Evolutionary conservation across 108 stramenopile genomes (phyloP).

Genomic region (Cyclotella baltica): DNA sequence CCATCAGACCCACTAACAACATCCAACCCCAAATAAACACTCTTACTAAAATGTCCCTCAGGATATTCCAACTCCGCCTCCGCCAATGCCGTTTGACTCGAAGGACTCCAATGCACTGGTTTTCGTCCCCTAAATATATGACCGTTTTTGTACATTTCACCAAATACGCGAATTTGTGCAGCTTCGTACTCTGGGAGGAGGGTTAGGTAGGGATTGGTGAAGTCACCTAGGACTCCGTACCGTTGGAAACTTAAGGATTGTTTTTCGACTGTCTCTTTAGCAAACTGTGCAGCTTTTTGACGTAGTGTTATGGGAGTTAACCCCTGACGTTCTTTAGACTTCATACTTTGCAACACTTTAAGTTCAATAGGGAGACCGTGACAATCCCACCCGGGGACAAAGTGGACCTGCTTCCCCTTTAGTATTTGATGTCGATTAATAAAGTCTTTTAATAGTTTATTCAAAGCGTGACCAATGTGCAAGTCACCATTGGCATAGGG

Average conservation of each 20-base stretch:
- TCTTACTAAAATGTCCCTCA: conserved; percentile 91
- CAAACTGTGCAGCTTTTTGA: conserved; percentile 90
- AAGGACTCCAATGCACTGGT: conserved; percentile 99
- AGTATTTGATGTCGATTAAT: conserved; percentile 96
- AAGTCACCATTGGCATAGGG: conserved; percentile 99
- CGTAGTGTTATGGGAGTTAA: conserved; percentile 88
- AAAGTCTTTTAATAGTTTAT: conserved; percentile 98
- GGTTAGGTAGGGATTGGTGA: conserved; percentile 96
- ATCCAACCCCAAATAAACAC: conserved; percentile 92
- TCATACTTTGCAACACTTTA: conserved; percentile 96
- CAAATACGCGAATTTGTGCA: conserved; percentile 96
- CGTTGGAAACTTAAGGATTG: conserved; percentile 91
- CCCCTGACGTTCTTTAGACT: conserved; percentile 80
- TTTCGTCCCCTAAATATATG: conserved; percentile 97
- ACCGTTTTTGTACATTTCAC: conserved; percentile 95
- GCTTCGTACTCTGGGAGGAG: conserved; percentile 97
- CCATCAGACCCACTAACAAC: conserved; percentile 73
- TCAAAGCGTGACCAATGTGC: conserved; percentile 99
- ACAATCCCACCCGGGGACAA: conserved; percentile 99
- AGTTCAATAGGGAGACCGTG: conserved; percentile 99
- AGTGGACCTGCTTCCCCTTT: conserved; percentile 94
- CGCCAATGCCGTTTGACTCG: conserved; percentile 95
- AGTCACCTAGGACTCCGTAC: conserved; percentile 97
- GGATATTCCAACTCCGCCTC: conserved; percentile 99
- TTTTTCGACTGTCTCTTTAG: conserved; percentile 90